phyloP scores from a whole-genome alignment of 106 monocot genomes.

The Apostasia ramifera region DNA sequence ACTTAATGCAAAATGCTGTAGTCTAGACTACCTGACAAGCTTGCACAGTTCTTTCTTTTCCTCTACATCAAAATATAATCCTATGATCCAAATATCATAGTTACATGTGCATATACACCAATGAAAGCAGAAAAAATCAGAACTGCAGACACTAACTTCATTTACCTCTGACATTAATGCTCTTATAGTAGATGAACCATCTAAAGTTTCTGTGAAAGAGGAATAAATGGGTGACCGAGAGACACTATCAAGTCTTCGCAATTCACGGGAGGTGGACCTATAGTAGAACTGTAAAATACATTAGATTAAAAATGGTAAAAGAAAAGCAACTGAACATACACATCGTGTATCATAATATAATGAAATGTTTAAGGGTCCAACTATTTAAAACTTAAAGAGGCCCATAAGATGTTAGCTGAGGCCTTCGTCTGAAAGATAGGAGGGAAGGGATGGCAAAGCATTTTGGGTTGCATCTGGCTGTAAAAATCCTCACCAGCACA shows the following conservation, averaged over 20 bases:
- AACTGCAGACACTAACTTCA: not conserved
- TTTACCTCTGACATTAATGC: conserved; percentile 73
- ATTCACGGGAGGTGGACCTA: conserved; percentile 92
- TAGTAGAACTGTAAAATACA: conserved; percentile 66
- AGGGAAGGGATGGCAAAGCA: too few relatives aligned
- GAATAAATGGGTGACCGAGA: conserved; percentile 97
- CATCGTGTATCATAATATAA: not conserved
- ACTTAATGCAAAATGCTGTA: too few relatives aligned
- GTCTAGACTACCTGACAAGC: too few relatives aligned
- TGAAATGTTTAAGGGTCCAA: not conserved
- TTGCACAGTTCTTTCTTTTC: too few relatives aligned
- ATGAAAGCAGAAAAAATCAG: not conserved
- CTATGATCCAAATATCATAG: too few relatives aligned
- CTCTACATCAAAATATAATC: too few relatives aligned
- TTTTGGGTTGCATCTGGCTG: too few relatives aligned
- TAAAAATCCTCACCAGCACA: too few relatives aligned
- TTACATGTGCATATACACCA: too few relatives aligned
- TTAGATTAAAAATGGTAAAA: not conserved
- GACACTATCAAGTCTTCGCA: conserved; percentile 92
- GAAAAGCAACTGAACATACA: not conserved
- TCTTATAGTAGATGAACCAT: conserved; percentile 87
- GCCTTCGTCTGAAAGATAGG: too few relatives aligned
- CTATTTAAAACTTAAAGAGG: too few relatives aligned
- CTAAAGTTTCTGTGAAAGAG: conserved; percentile 83
- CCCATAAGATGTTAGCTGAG: too few relatives aligned